Evolutionary conservation across 192 early-diverging fungal genomes (phyloP), one percentile per base, ranked within the genome.

Genomic region (Coemansia sp.): DNA sequence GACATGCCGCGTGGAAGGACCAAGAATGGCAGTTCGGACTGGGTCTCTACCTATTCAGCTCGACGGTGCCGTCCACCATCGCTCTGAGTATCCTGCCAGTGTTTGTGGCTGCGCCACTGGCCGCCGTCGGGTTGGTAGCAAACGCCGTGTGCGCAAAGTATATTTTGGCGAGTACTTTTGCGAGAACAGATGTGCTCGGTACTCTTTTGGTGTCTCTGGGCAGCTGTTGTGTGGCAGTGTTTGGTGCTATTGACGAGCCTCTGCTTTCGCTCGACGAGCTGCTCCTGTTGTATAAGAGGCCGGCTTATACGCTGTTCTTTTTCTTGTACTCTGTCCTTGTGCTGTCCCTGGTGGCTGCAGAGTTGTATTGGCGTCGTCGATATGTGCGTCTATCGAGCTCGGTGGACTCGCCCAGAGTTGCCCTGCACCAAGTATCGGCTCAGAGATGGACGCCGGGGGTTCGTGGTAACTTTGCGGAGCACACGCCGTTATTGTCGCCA

Each of bases 41-140:
- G 66, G 82, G 74, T 23, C 84, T 87, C 20, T 91, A 88, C 55
- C 75, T 92, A 58, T 61, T 86, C 37, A 87, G 89, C 42, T 90
- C 89, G 34, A 86, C 89, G 9, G 87, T 86, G 16, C 89, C 89
- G 47, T 88, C 90, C 0, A 76, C 86, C 7, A 86, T 92, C 35
- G 86, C 91, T 0, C 87, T 92, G 48, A 90, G 89, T 59, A 87
- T 90, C 57, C 82, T 92, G 11, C 91, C 91, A 2, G 88, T 92
- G 11, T 86, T 91, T 62, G 90, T 91, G 47, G 73, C 90, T 14
- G 91, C 91, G 11, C 91, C 91, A 7, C 71, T 92, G 62, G 89
- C 88, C 3, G 89, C 91, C 6, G 85, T 90, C 34, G 87, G 86
- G 6, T 70, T 92, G 50, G 88, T 91, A 14, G 88, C 90, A 62